Base-by-base conservation (phyloP, 208 protist species). In the Leptomonas pyrrhocoris region DNA sequence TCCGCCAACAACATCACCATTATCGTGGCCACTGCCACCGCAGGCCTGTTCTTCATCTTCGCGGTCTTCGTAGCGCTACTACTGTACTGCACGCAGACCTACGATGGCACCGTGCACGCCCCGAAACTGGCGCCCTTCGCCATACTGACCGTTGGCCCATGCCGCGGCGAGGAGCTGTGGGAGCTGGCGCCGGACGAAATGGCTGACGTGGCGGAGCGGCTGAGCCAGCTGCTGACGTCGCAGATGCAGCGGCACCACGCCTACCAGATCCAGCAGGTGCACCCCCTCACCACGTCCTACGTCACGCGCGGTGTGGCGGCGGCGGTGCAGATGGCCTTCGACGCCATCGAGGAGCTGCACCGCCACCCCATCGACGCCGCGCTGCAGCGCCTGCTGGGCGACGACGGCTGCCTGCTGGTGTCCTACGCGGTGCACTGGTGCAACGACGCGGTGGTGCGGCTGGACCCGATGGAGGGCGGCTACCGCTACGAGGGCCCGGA, bases 341-440 rank as follows among this genome's bases (percentile, higher is more conserved):
- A 55, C 69, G 21, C 83, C 25, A 65, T 95, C 30, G 80, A 87
- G 49, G 79, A 88, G 62, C 61, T 90, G 31, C 83, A 89, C 18
- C 63, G 31, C 21, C 25, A 72, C 9, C 75, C 68, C 23, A 74
- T 93, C 49, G 90, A 95, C 70, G 80, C 68, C 2, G 64, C 83
- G 34, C 76, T 95, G 61, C 77, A 57, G 43, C 66, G 74, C 27
- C 77, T 88, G 38, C 74, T 93, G 28, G 85, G 86, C 31, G 83
- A 88, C 13, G 83, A 90, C 27, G 83, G 85, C 49, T 11, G 68
- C 46, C 67, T 92, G 13, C 50, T 84, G 60, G 15, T 95, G 53
- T 74, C 80, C 19, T 90, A 81, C 63, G 80, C 87, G n/a, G 79
- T 93, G 28, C 84, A 95, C 80, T 95, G 88, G 86, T 95, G 90